A percentile compares a stretch with the other conserved stretches of the same genome.
These are phyloP conservation scores for Penicillium psychrofluorescens DNA, from an alignment of 495 filamentous ascomycete genomes.

Conservation along the genomic window DNA sequence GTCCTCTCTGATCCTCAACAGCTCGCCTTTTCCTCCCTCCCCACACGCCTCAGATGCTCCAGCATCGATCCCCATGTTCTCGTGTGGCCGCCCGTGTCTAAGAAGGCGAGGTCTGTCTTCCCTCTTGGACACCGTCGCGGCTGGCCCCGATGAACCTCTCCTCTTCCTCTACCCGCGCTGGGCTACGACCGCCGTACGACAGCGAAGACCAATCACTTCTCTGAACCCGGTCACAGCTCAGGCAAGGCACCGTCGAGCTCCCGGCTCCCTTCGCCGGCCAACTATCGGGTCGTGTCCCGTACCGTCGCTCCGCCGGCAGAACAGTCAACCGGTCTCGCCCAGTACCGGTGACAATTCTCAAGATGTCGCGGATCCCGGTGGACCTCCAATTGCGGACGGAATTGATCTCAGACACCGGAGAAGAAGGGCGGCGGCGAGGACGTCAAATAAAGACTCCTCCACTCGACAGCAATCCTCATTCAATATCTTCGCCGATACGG, in stretches of 20 bases:
- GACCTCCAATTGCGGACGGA: no score
- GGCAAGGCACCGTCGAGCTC: background rate
- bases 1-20: constrained; percentile 3
- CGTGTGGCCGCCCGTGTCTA: constrained; percentile 34
- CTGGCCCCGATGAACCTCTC: constrained; percentile 33
- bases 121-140: constrained; percentile 29
- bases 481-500: no score
- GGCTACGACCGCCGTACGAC: constrained; percentile 22
- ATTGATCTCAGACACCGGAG: no score
- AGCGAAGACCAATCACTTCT: constrained; percentile 16
- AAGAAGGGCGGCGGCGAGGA: no score
- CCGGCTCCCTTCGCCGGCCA: background rate
- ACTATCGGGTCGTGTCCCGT: background rate
- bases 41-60: constrained; percentile 12
- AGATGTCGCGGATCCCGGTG: no score
- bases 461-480: no score
- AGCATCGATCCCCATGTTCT: constrained; percentile 28
- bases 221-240: constrained; percentile 4
- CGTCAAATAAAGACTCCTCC: no score
- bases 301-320: constrained; percentile 10
- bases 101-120: constrained; percentile 28
- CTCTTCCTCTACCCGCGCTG: constrained; percentile 42
- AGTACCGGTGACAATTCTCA: no score
- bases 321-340: background rate
- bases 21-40: constrained; percentile 1